These are phyloP conservation scores for Dactylis glomerata DNA, from an alignment of 176 grass and related monocot genomes.

Conservation along the genomic window DNA sequence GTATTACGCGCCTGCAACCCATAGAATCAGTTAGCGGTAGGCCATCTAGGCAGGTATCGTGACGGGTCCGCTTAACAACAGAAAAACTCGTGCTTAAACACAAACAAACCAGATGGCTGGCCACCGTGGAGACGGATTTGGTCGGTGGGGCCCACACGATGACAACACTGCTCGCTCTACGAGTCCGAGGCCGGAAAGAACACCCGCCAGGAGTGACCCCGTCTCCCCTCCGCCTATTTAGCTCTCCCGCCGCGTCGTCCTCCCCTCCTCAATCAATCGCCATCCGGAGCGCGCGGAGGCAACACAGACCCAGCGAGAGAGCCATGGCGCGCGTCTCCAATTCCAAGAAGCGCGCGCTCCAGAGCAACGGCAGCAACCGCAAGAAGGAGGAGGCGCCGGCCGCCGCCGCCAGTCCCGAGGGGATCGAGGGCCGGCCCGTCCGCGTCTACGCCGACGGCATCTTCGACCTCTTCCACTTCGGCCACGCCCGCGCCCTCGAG, in stretches of 20 bases:
- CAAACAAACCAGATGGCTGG: background rate
- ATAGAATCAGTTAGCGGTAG: too few species aligned
- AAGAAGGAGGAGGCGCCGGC: background rate
- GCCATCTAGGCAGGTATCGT: too few species aligned
- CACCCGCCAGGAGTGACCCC: background rate
- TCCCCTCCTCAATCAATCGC: constrained; percentile 6
- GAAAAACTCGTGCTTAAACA: background rate
- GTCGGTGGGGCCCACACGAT: background rate
- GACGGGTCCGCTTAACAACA: background rate
- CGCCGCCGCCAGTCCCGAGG: background rate
- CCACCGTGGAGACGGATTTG: background rate
- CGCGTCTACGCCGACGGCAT: constrained; percentile 97
- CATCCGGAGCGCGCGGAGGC: background rate
- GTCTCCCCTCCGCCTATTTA: background rate
- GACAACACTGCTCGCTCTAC: background rate
- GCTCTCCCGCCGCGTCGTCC: background rate
- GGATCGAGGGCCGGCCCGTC: constrained; percentile 35
- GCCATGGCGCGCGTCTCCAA: constrained; percentile 63
- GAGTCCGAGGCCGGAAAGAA: background rate
- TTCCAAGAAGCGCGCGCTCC: constrained; percentile 53
- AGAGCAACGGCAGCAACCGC: background rate
- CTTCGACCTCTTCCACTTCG: constrained; percentile 99
- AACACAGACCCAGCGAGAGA: background rate
- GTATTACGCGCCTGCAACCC: too few species aligned
- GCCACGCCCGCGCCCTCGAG: constrained; percentile 95